Base-by-base conservation (phyloP, 441 rosid species). In the Brassica balearica region DNA sequence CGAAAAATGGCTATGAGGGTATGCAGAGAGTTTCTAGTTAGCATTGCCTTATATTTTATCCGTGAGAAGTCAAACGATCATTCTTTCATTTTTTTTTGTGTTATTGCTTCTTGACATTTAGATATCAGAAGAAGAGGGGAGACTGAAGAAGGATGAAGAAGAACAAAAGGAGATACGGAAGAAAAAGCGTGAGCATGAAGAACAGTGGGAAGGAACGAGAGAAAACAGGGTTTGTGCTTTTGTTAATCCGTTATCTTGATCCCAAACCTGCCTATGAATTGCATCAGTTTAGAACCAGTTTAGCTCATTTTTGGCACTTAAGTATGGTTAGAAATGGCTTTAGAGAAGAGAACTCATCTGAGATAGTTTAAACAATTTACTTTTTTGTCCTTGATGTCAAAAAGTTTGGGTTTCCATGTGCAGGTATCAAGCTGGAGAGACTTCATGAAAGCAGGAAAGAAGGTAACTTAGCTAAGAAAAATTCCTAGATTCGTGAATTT, bases 351-450 rank as follows among this genome's bases (percentile, higher is more conserved):
- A 71, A 38, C 23, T 61, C 56, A 36, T 36, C 46, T 62, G 51
- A 12, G 46, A 72, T 58, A 17, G 27, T 27, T 27, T 27, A 27
- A 65, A 15, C 17, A 15, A 15, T 15, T 15, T 15, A 15, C 17
- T 15, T 15, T 15, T 15, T 19, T 56, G 51, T 72, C 73, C 64
- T 59, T 61, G 48, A 38, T 53, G 34, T 38, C 20, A 14, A 11
- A 27, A 67, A 15, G 60, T 62, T 38, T 81, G 68, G 66, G 69
- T 67, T 63, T 32, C 65, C 75, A 22, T 68, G 68, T 14, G 36
- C 86, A 95, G 98, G 99, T 93, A 62, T 96, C 99, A 29, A 96
- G 98, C 89, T 96, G 99, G 99, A 96, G 99, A 85, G 98, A 96
- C 82, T 96, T 92, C 84, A 88, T 88, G 97, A 96, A 96, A 86